Evolutionary conservation across 2,329 filamentous ascomycete species (phyloP), one percentile per base, ranked within the genome.

Genomic region (Microsporum canis): DNA sequence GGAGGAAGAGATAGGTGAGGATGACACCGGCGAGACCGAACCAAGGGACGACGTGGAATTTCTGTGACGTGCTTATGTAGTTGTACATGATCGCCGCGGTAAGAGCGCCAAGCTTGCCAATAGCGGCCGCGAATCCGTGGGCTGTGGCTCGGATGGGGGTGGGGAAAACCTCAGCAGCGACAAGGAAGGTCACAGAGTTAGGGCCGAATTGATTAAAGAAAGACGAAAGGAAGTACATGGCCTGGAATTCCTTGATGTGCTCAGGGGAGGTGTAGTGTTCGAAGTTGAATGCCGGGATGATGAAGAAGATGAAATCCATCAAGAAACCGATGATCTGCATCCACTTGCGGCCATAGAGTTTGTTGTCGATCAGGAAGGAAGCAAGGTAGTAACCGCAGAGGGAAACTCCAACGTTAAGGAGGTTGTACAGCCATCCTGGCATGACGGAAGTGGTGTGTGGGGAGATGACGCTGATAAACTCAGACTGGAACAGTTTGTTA

Each of bases 131-230:
- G 77, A 96, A 89, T 61, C 92, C 92, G 80, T 97, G 92, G 58
- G 92, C 92, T 17, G 89, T 91, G 66, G 92, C 92, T 69, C 92
- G 91, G 67, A 97, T 86, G 7, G 91, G 89, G 0, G 91, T 96
- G 7, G 92, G 92, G 81, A 89, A 97, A n/a, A 96, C 90, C 74
- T 97, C 92, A 49, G 90, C 92, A 49, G 92, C 92, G 39, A 95
- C 89, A 67, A 97, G 84, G 88, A 97, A 97, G 64, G 91, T 96
- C 69, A 96, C 91, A 55, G 85, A 87, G 82, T 97, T 97, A 75
- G 92, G 92, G 10, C 92, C 92, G 71, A 97, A 97, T 74, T 97
- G 92, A 82, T 96, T 96, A 86, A 97, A 97, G 81, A 97, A 97
- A 29, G 89, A 95, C 5, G 90, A 95, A 68, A 97, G 75, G 78